These are phyloP conservation scores for Debaryomyces nepalensis DNA, from an alignment of 1,139 yeast genomes.

Conservation along the genomic window DNA sequence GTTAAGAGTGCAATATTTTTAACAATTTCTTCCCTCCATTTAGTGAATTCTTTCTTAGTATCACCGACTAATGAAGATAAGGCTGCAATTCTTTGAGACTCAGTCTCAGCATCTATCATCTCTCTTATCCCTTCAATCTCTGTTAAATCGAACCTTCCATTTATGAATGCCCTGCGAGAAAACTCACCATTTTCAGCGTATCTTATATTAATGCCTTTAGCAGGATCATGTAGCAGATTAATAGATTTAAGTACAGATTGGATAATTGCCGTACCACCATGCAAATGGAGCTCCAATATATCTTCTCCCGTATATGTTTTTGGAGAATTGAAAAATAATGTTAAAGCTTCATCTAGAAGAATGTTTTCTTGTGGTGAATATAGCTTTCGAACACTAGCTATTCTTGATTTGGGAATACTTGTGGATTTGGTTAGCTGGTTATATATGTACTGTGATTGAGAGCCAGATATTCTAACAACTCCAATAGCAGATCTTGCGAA, in stretches of 20 bases:
- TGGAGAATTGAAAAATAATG: constrained; percentile 73
- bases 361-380: constrained; percentile 42
- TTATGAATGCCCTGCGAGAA: constrained; percentile 77
- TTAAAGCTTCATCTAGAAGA: constrained; percentile 76
- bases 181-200: constrained; percentile 96
- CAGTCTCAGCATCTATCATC: constrained; percentile 93
- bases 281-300: constrained; percentile 80
- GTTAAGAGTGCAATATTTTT: constrained; percentile 75
- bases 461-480: constrained; percentile 81
- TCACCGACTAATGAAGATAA: constrained; percentile 73
- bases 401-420: constrained; percentile 51
- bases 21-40: constrained; percentile 73
- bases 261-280: constrained; percentile 91
- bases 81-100: constrained; percentile 79
- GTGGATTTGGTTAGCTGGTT: constrained; percentile 48
- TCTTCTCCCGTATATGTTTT: constrained; percentile 95
- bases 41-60: constrained; percentile 54
- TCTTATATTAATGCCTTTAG: constrained; percentile 52
- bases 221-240: constrained; percentile 50
- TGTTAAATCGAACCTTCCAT: constrained; percentile 71
- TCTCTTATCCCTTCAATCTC: constrained; percentile 91
- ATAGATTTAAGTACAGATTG: constrained; percentile 70
- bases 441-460: constrained; percentile 54
- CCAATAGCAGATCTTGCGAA: constrained; percentile 86
- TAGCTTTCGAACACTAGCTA: constrained; percentile 60